phyloP scores from a whole-genome alignment of 495 filamentous ascomycete species.

The Penicillium coffeae region DNA sequence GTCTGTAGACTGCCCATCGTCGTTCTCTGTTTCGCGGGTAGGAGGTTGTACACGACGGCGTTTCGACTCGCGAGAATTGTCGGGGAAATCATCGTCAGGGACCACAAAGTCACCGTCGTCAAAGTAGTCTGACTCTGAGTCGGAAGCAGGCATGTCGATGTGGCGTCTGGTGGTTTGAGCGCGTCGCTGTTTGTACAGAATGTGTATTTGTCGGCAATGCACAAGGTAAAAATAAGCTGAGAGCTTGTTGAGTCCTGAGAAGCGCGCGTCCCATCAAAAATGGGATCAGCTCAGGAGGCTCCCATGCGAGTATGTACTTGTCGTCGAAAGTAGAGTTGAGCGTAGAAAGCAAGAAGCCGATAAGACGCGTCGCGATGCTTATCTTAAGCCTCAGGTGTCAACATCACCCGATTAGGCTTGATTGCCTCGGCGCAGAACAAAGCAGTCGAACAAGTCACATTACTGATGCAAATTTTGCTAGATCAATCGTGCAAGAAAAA shows the following conservation, averaged over 20 bases:
- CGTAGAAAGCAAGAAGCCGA: not conserved
- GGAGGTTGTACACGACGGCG: conserved; percentile 30
- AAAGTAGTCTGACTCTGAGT: conserved; percentile 24
- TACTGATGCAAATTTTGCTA: conserved; percentile 2
- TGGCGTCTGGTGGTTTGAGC: too few species aligned
- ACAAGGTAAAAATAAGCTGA: too few species aligned
- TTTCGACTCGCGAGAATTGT: conserved; percentile 30
- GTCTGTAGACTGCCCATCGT: conserved; percentile 14
- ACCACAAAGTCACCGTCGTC: conserved; percentile 35
- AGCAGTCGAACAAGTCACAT: too few species aligned
- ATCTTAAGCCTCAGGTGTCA: not conserved
- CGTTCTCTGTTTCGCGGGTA: conserved; percentile 6
- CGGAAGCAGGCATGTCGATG: conserved; percentile 17
- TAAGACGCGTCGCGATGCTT: not conserved
- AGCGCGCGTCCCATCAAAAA: not conserved
- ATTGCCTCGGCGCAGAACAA: too few species aligned
- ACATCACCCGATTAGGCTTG: not conserved
- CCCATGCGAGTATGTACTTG: too few species aligned
- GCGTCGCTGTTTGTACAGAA: too few species aligned
- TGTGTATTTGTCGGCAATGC: too few species aligned
- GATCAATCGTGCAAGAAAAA: too few species aligned
- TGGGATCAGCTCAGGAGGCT: not conserved
- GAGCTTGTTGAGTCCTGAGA: not conserved
- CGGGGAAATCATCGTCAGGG: conserved; percentile 8
- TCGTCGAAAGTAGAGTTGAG: not conserved